Evolutionary conservation across 306 rosid species (phyloP).

Genomic region (Prunus fruticosa): DNA sequence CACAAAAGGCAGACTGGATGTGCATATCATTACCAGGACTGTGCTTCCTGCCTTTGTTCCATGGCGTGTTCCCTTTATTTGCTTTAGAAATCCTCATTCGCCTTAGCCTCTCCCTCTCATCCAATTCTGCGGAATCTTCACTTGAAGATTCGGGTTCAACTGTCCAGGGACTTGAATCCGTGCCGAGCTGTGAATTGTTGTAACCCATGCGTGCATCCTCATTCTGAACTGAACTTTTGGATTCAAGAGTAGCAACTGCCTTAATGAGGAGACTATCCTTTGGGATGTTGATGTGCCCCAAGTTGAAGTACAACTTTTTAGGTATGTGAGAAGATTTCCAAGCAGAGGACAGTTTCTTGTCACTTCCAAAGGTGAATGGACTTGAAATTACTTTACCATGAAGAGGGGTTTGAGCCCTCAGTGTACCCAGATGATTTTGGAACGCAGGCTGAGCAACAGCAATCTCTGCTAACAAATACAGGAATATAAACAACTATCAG

Average conservation of each 20-base stretch:
- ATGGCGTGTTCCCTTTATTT: constrained; percentile 80
- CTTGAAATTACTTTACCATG: constrained; percentile 37
- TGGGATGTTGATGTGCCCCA: constrained; percentile 22
- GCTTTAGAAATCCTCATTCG: constrained; percentile 85
- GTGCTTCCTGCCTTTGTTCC: constrained; percentile 98
- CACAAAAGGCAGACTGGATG: background rate
- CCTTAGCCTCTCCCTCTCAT: constrained; percentile 70
- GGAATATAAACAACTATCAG: background rate
- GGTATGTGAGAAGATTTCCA: constrained; percentile 39
- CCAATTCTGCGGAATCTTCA: constrained; percentile 34
- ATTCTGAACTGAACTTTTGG: constrained; percentile 35
- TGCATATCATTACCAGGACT: constrained; percentile 51
- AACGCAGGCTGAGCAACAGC: constrained; percentile 66
- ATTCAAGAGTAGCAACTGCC: constrained; percentile 77
- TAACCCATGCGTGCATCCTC: constrained; percentile 26
- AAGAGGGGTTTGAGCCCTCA: constrained; percentile 35
- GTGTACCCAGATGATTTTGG: constrained; percentile 36
- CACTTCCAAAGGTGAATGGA: constrained; percentile 35
- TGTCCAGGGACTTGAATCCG: constrained; percentile 19
- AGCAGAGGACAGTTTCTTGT: constrained; percentile 33
- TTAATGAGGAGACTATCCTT: constrained; percentile 39
- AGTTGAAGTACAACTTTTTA: constrained; percentile 26
- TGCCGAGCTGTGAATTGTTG: constrained; percentile 21
- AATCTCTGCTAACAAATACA: constrained; percentile 50
- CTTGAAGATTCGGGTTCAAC: constrained; percentile 25